Evolutionary conservation across 768 basidiomycete species (phyloP).

Genomic region (Phaffia australis): DNA sequence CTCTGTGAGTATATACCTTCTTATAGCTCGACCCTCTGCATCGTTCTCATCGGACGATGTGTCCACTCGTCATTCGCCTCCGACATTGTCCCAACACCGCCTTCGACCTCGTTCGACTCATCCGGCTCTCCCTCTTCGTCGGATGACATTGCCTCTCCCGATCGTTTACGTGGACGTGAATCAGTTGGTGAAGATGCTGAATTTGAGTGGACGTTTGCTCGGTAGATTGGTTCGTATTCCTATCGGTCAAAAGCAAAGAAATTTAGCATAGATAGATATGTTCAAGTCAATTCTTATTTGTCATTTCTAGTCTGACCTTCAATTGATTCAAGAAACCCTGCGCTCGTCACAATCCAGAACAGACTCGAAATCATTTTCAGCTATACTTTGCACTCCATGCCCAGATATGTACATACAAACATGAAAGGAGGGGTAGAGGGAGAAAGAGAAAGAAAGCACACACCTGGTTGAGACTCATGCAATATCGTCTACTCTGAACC

Average conservation of each 20-base stretch:
- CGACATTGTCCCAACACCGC: too few species aligned
- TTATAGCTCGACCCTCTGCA: too few species aligned
- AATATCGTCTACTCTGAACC: slow-evolving; percentile 83
- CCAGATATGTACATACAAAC: background rate
- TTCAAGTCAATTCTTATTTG: too few species aligned
- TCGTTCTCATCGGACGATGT: too few species aligned
- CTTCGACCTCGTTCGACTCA: too few species aligned
- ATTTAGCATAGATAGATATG: background rate
- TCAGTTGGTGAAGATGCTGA: slow-evolving; percentile 29
- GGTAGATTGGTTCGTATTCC: slow-evolving; percentile 91
- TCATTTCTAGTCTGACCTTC: slow-evolving; percentile 59
- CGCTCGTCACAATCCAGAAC: background rate
- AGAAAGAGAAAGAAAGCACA: background rate
- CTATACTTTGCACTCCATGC: background rate
- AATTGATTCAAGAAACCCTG: slow-evolving; percentile 72
- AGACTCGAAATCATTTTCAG: background rate
- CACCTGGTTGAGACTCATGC: slow-evolving; percentile 78
- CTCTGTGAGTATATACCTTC: too few species aligned
- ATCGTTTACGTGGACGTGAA: too few species aligned
- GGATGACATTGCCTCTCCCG: too few species aligned
- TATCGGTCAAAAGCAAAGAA: slow-evolving; percentile 35
- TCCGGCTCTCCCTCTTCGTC: too few species aligned
- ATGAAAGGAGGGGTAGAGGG: background rate
- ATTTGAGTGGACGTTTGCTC: slow-evolving; percentile 43
- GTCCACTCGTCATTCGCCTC: too few species aligned